phyloP scores from a whole-genome alignment of 1,284 basidiomycete genomes.

The Ustilago lituana region DNA sequence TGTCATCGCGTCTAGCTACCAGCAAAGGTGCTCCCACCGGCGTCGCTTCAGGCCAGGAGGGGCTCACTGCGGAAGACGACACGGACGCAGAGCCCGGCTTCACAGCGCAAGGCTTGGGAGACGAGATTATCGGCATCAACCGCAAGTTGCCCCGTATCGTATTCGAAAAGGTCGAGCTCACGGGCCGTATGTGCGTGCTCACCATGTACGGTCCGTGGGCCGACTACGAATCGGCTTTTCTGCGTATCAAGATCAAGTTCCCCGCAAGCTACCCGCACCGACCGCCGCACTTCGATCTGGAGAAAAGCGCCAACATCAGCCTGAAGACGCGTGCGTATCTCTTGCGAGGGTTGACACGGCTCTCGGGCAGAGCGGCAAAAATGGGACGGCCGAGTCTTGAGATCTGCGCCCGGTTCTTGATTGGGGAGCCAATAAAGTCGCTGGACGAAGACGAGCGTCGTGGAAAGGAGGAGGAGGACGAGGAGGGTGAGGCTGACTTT shows the following conservation, averaged over 20 bases:
- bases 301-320: conserved; percentile 58
- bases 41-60: conserved; percentile 19
- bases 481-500: conserved; percentile 8
- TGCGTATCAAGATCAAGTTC: conserved; percentile 60
- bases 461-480: conserved; percentile 14
- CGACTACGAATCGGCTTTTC: conserved; percentile 51
- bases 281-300: conserved; percentile 59
- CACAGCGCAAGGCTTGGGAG: conserved; percentile 43
- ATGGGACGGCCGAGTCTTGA: conserved; percentile 44
- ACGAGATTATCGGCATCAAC: conserved; percentile 57
- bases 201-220: conserved; percentile 65
- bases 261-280: conserved; percentile 54
- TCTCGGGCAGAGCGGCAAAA: conserved; percentile 35
- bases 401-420: conserved; percentile 52
- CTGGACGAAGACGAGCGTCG: conserved; percentile 26
- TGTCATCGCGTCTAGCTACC: conserved; percentile 6
- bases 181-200: conserved; percentile 52
- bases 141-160: conserved; percentile 48
- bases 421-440: conserved; percentile 52
- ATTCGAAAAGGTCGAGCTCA: conserved; percentile 61
- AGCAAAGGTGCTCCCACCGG: conserved; percentile 12
- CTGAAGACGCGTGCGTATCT: conserved; percentile 60
- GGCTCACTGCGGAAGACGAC: conserved; percentile 30
- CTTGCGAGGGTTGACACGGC: conserved; percentile 37
- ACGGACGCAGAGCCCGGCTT: conserved; percentile 30